Evolutionary conservation across 139 green algal species (phyloP).

Genomic region (Tetratostichococcus sp.): DNA sequence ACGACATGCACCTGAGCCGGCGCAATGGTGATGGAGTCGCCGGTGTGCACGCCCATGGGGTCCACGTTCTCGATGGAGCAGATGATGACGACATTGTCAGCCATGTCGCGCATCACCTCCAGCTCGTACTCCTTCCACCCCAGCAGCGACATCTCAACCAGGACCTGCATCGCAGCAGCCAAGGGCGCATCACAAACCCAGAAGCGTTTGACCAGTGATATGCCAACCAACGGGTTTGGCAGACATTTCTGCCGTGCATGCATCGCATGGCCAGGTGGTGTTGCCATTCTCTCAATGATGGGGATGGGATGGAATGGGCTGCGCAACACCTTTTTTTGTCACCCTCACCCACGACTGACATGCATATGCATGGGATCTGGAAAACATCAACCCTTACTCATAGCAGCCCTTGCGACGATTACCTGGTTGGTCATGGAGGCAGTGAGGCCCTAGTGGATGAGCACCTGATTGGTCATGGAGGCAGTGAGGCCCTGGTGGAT

Average conservation of each 20-base stretch:
- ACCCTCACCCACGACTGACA: no score
- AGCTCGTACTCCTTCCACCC: slow-evolving; percentile 98
- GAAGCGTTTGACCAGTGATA: no score
- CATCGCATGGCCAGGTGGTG: no score
- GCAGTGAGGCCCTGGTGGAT: slow-evolving; percentile 78
- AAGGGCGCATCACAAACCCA: no score
- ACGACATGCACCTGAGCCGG: slow-evolving; percentile 33
- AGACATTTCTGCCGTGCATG: no score
- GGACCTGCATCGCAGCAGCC: slow-evolving; percentile 58
- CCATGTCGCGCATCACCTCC: slow-evolving; percentile 97
- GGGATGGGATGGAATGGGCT: no score
- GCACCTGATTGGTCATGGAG: slow-evolving; percentile 87
- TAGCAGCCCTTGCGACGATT: no score
- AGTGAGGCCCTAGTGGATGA: not conserved
- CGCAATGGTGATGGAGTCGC: slow-evolving; percentile 69
- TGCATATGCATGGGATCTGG: no score
- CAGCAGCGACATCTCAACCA: slow-evolving; percentile 91
- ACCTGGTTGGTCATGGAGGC: not conserved
- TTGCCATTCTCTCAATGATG: no score
- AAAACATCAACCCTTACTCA: no score
- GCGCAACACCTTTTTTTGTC: no score
- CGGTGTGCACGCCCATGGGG: slow-evolving; percentile 99
- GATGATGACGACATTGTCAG: slow-evolving; percentile 99
- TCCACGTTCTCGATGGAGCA: slow-evolving; percentile 99
- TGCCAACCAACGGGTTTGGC: no score